phyloP scores from a whole-genome alignment of 1,284 basidiomycete species.

The Trametes hirsuta region DNA sequence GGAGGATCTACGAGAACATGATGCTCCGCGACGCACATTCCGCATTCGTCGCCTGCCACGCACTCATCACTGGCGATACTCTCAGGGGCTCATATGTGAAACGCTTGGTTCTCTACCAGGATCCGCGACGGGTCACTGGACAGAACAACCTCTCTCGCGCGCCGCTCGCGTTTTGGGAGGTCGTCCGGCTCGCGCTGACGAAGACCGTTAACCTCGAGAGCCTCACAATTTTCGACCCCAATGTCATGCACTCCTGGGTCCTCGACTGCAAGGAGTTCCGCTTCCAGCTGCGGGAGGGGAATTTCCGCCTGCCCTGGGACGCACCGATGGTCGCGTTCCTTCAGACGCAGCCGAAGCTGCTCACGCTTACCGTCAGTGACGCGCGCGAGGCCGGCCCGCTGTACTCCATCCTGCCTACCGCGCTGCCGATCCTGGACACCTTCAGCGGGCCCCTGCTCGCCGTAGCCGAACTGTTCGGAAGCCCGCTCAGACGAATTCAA shows the following conservation, averaged over 20 bases:
- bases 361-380: constrained; percentile 23
- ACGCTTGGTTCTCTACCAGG: constrained; percentile 32
- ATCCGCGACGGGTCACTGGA: constrained; percentile 17
- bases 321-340: constrained; percentile 35
- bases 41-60: constrained; percentile 25
- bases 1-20: constrained; percentile 31
- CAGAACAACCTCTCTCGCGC: constrained; percentile 17
- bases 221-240: constrained; percentile 31
- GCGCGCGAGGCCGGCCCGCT: constrained; percentile 24
- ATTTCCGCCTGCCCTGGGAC: constrained; percentile 34
- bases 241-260: constrained; percentile 31
- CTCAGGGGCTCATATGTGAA: constrained; percentile 32
- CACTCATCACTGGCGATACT: constrained; percentile 25
- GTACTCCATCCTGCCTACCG: constrained; percentile 17
- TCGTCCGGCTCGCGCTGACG: constrained; percentile 30
- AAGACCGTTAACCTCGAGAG: constrained; percentile 31
- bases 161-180: constrained; percentile 32
- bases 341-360: constrained; percentile 31
- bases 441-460: constrained; percentile 35
- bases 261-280: constrained; percentile 27
- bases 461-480: constrained; percentile 30
- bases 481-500: constrained; percentile 36
- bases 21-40: constrained; percentile 27
- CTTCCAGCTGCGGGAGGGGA: constrained; percentile 35
- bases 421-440: constrained; percentile 28